Percentiles rank a stretch among this genome's conserved stretches.
Evolutionary conservation across 176 grass and related monocot species (phyloP).

Genomic region (Triticum aestivum): IWGSC_CS_RefSeq_v2.1 NC_057812.1:624285018-624285517

Average conservation of each 20-base stretch:
- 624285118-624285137: constrained; percentile 55
- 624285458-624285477: constrained; percentile 36
- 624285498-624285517: constrained; percentile 65
- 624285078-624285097: constrained; percentile 93
- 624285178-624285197: constrained; percentile 55
- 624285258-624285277: constrained; percentile 27
- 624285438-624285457: constrained; percentile 77
- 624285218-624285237: constrained; percentile 39
- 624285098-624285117: constrained; percentile 74
- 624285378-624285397: constrained; percentile 82
- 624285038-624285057: constrained; percentile 69
- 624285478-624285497: constrained; percentile 41
- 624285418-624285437: constrained; percentile 41
- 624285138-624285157: constrained; percentile 60
- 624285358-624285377: constrained; percentile 39
- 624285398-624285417: constrained; percentile 81
- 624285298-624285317: constrained; percentile 59
- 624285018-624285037: constrained; percentile 19
- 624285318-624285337: constrained; percentile 71
- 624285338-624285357: constrained; percentile 68
- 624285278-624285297: constrained; percentile 58
- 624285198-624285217: constrained; percentile 60
- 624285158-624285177: constrained; percentile 44
- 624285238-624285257: constrained; percentile 39
- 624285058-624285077: constrained; percentile 93